These are phyloP conservation scores for Irpex lacteus DNA, from an alignment of 1,284 basidiomycete genomes.

Conservation along the genomic window DNA sequence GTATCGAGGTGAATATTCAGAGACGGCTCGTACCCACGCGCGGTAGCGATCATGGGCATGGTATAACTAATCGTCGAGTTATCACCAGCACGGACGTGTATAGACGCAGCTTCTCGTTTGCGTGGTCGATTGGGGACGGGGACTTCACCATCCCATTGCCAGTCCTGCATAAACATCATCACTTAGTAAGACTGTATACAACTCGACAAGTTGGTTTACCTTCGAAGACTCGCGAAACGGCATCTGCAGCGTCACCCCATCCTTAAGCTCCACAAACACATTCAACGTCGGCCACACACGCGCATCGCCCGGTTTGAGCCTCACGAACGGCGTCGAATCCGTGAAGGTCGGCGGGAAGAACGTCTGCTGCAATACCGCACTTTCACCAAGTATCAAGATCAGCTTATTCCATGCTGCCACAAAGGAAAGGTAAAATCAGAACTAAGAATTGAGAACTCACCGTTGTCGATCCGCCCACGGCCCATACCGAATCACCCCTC, in stretches of 20 bases:
- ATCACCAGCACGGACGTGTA: constrained; percentile 75
- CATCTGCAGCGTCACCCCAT: constrained; percentile 72
- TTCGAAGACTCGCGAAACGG: constrained; percentile 89
- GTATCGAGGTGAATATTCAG: constrained; percentile 83
- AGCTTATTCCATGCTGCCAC: no score
- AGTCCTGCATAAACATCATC: constrained; percentile 62
- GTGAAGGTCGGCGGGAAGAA: constrained; percentile 84
- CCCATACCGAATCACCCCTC: constrained; percentile 79
- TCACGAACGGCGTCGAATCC: constrained; percentile 52
- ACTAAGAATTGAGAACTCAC: constrained; percentile 44
- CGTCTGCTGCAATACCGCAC: constrained; percentile 71
- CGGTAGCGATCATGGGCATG: constrained; percentile 75
- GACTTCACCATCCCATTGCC: constrained; percentile 75
- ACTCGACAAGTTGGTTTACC: no score
- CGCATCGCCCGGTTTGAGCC: constrained; percentile 70
- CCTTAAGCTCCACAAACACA: constrained; percentile 77
- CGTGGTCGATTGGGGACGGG: constrained; percentile 47
- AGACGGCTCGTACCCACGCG: constrained; percentile 73
- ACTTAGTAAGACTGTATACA: no score
- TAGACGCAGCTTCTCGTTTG: constrained; percentile 64
- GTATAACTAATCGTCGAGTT: constrained; percentile 82
- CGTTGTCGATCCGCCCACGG: constrained; percentile 94
- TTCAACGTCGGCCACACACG: constrained; percentile 80
- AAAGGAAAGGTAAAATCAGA: no score
- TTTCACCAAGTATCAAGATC: constrained; percentile 25